Conservation (phyloP, 2,329 filamentous ascomycete genomes). For the Colletotrichum aenigma region DNA sequence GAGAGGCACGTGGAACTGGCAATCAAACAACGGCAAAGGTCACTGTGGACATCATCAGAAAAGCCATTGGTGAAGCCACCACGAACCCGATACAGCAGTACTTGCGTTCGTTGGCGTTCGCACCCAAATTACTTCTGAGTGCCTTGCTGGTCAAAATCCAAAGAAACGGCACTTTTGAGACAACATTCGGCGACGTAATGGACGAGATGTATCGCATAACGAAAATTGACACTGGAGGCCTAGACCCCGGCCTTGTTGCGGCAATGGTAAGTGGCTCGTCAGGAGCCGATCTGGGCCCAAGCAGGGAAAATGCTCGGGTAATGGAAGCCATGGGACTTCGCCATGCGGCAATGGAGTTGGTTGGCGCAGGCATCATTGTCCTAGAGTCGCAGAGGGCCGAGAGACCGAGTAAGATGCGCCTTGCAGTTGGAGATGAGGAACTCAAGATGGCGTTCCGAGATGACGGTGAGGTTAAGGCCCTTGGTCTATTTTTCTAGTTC, state of each 20-base stretch:
- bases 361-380: constrained; percentile 86
- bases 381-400: constrained; percentile 83
- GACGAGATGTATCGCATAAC: constrained; percentile 81
- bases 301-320: not conserved
- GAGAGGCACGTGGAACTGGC: constrained; percentile 23
- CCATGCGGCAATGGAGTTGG: constrained; percentile 78
- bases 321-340: constrained; percentile 49
- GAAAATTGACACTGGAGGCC: constrained; percentile 24
- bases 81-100: constrained; percentile 91
- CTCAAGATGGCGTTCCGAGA: constrained; percentile 86
- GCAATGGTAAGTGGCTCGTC: not conserved
- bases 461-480: constrained; percentile 82
- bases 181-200: constrained; percentile 84
- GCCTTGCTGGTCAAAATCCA: constrained; percentile 80
- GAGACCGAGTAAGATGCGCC: constrained; percentile 82
- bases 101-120: constrained; percentile 79
- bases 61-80: constrained; percentile 97
- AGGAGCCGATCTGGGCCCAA: constrained; percentile 1
- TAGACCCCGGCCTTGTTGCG: not conserved
- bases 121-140: constrained; percentile 84
- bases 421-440: constrained; percentile 90
- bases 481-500: constrained; percentile 62
- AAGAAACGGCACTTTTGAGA: constrained; percentile 85
- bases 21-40: constrained; percentile 60
- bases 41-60: constrained; percentile 81